Base-by-base conservation (phyloP, 495 filamentous ascomycete species). In the Choiromyces venosus region DNA sequence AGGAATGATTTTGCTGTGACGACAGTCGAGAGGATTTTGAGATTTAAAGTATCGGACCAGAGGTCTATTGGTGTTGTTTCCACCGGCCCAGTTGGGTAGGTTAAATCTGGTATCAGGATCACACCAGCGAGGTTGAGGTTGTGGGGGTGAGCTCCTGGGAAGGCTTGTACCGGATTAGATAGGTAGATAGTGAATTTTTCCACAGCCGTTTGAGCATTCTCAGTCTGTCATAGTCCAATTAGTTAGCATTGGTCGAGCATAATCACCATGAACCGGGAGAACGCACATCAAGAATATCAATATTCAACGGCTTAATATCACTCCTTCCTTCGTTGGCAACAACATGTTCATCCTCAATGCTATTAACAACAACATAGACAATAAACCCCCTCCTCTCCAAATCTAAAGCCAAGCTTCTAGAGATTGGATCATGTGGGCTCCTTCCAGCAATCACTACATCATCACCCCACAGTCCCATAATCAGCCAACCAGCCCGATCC, bases 321-420 rank as follows among this genome's bases (percentile, higher is more conserved):
- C 87, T 85, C 70, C 93, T 86, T 16, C 76, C 79, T 79, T 96
- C 87, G 46, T 87, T 86, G 68, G 91, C 89, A 37, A 98, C 89
- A 42, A 89, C 82, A 19, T 91, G 86, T 77, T 98, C 96, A 74
- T 98, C 96, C 67, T 95, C 91, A 65, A 87, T 82, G 12, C 87
- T 91, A 72, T 87, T 90, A 73, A 92, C 93, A 0, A 95, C 91
- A 67, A 99, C 85, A 79, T 92, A 98, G 35, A 98, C 93, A 66
- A 98, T 92, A 80, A 96, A 98, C 19, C 96, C 96, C 68, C 93
- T 88, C 68, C 93, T 87, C 82, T 98, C 95, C 71, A 99, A 81
- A 78, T 98, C 96, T 37, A 92, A 80, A 1, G 92, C 88, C 71
- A 99, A 87, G 21, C 92, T 91, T 73, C 89, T 87, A 1, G 91